Base-by-base conservation (phyloP, 2,329 filamentous ascomycete species). In the Colletotrichum australisinense region DNA sequence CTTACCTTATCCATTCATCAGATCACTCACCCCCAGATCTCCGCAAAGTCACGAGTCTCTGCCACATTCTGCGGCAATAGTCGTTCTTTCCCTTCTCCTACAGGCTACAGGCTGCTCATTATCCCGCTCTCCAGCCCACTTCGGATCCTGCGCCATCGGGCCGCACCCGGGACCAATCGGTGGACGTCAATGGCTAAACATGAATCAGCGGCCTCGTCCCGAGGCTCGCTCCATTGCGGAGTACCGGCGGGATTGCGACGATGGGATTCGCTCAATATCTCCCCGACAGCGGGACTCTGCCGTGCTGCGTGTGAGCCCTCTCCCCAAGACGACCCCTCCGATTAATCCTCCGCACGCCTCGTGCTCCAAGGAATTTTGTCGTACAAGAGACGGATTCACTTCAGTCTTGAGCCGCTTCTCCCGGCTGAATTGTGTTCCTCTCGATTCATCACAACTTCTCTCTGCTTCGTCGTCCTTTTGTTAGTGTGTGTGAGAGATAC, bases 321-420 rank as follows among this genome's bases (percentile, higher is more conserved):
- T 56, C 69, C 19, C 14, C 38, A 42, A 42, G 38, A 42, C 16
- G 8, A 19, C 42, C 62, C 53, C 35, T 35, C 67, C 67, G 49
- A 63, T 46, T 66, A 56, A 42, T 57, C 62, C 55, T 65, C 55
- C 55, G 62, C 28, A 38, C 56, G 46, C 67, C 71, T 71, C 46
- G 56, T 30, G 35, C 55, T 8, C 26, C 12, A 42, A 32, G 58
- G 30, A 22, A 38, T n/a, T 52, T 60, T 32, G 24, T 62, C 67
- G 67, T 73, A 73, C 71, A 73, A 73, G 71, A 73, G 71, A 73
- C 67, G 46, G 71, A 62, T 73, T 71, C 35, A 73, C 67, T 73
- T 67, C 14, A 26, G 46, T 60, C 12, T 53, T 64, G 30, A 55
- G 19, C 42, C 32, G 38, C 28, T 46, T 60, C 16, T 71, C 35